Percentiles rank a stretch among this genome's conserved stretches.
phyloP scores from a whole-genome alignment of 2,329 filamentous ascomycete species.

The Aureobasidium sp. region DNA sequence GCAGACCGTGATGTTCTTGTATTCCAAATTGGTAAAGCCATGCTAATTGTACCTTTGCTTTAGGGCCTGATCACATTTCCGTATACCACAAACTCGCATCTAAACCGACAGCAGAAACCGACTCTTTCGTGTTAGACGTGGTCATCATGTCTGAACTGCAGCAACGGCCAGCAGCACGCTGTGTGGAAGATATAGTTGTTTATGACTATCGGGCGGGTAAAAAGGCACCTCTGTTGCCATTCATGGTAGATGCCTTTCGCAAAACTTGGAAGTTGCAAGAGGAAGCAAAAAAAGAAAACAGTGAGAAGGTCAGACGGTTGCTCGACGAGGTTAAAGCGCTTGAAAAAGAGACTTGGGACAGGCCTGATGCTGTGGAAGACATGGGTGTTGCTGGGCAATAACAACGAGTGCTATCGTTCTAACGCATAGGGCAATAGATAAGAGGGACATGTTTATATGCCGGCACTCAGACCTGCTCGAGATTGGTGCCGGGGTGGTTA shows the following conservation, averaged over 20 bases:
- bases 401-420: neutral
- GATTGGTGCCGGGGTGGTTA: neutral
- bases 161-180: constrained; percentile 63
- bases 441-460: neutral
- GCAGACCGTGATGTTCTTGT: too few relatives aligned
- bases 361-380: constrained; percentile 57
- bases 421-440: neutral
- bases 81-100: constrained; percentile 70
- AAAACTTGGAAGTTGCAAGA: constrained; percentile 56
- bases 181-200: constrained; percentile 68
- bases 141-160: constrained; percentile 67
- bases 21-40: neutral
- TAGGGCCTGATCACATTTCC: constrained; percentile 65
- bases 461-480: neutral
- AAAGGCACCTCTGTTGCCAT: constrained; percentile 51
- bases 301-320: constrained; percentile 47
- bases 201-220: constrained; percentile 61
- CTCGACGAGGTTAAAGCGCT: constrained; percentile 51
- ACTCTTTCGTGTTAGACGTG: constrained; percentile 53
- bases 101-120: constrained; percentile 41
- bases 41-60: neutral
- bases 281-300: constrained; percentile 46
- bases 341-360: constrained; percentile 68
- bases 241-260: constrained; percentile 54
- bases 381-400: constrained; percentile 10